Base-by-base conservation (phyloP, 495 filamentous ascomycete species). In the Penicillium diatomitis region DNA sequence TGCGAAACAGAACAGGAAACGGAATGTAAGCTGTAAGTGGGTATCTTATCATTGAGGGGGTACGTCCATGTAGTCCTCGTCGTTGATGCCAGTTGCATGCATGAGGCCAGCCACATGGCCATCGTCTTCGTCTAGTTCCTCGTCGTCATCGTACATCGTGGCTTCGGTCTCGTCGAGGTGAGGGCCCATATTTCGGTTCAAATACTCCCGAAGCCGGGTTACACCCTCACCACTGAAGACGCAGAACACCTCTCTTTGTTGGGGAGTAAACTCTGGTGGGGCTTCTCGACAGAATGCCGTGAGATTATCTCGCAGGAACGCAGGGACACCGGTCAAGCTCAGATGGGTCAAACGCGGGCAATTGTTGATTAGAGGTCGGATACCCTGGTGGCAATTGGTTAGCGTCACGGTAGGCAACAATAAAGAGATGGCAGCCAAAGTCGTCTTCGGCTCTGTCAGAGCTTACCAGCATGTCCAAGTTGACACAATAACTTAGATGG, bases 171-270 rank as follows among this genome's bases (percentile, higher is more conserved):
- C 63, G 45, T 73, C 69, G 20, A 52, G 64, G 27, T 48, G 52
- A 33, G 57, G 51, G 3, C 56, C 43, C 20, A 49, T 51, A 33
- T 63, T 61, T 47, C 57, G 62, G 46, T 94, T 96, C 32, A 98
- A 73, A 57, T 86, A 82, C 28, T 79, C 70, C 28, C 94, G 88
- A 4, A 99, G 78, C 41, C 76, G 74, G 32, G 72, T 72, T 30
- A 99, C 94, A 20, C 90, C 90, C 34, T 79, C 72, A 7, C 94
- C 92, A 11, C 89, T 95, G 66, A 97, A 99, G 38, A 99, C 94
- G 63, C 94, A 99, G 64, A 94, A 99, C 20, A 97, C 88, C 6
- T 86, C 82, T 47, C 92, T 83, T 62, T 99, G 92, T 58, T 96
- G 89, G 5, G 91, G 84, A 32, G 90, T 97, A 61, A 99, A 99